Conservation (phyloP, 495 filamentous ascomycete genomes). For the Thozetella sp. region DNA sequence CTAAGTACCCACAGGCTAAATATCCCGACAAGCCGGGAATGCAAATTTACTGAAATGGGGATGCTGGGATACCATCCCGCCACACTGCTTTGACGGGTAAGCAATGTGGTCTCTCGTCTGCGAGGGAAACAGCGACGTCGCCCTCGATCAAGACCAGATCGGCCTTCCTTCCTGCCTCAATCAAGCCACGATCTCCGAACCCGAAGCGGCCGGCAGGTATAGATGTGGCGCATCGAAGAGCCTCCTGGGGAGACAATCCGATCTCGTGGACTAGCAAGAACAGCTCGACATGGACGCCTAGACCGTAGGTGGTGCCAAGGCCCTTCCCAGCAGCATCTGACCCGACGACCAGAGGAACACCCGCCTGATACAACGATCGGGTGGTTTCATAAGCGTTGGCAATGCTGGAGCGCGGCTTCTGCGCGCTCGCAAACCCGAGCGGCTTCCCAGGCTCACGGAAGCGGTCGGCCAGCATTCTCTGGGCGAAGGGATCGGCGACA, state of each 20-base stretch:
- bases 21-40: too few species aligned
- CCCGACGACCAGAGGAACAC: slow-evolving; percentile 12
- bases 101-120: too few species aligned
- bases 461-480: too few species aligned
- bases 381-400: slow-evolving; percentile 18
- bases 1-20: too few species aligned
- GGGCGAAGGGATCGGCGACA: too few species aligned
- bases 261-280: slow-evolving; percentile 11
- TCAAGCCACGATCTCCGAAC: not conserved
- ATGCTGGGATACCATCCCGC: not conserved
- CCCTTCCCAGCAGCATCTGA: slow-evolving; percentile 18
- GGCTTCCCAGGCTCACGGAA: not conserved
- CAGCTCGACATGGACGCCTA: slow-evolving; percentile 15
- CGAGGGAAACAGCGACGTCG: not conserved
- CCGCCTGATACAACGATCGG: slow-evolving; percentile 12
- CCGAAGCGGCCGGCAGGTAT: slow-evolving; percentile 19
- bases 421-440: not conserved
- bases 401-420: slow-evolving; percentile 7
- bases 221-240: slow-evolving; percentile 20
- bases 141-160: not conserved
- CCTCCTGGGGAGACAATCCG: slow-evolving; percentile 28
- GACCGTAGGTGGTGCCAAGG: slow-evolving; percentile 12
- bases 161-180: not conserved
- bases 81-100: not conserved
- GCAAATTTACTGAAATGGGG: too few species aligned